These are phyloP conservation scores for Cardamine occulta DNA, from an alignment of 345 rosid species.

Conservation along the genomic window DNA sequence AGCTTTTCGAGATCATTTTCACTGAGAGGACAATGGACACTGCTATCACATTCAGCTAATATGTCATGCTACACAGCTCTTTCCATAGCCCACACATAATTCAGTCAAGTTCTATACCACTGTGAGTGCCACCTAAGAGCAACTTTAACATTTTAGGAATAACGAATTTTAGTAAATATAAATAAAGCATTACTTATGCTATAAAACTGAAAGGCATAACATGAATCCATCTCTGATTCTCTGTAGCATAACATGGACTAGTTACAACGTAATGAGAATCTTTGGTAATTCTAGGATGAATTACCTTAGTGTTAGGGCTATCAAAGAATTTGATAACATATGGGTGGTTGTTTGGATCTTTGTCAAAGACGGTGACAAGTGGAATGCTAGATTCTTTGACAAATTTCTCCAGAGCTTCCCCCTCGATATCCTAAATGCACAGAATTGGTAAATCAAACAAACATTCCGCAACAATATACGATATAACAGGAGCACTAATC, in stretches of 20 bases:
- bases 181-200: not conserved
- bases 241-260: not conserved
- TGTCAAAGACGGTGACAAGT: slow-evolving; percentile 68
- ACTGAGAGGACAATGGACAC: not conserved
- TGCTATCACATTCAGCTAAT: not conserved
- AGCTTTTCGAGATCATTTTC: slow-evolving; percentile 5
- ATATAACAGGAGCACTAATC: not conserved
- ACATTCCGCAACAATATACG: too few species aligned
- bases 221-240: not conserved
- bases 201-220: not conserved
- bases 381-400: slow-evolving; percentile 82
- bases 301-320: slow-evolving; percentile 73
- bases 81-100: slow-evolving; percentile 4
- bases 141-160: not conserved
- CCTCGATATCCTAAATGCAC: slow-evolving; percentile 69
- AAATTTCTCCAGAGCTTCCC: slow-evolving; percentile 78
- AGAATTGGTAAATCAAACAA: slow-evolving; percentile 12
- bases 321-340: slow-evolving; percentile 83
- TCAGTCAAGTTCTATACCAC: not conserved
- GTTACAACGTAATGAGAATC: slow-evolving; percentile 6
- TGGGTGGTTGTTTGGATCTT: slow-evolving; percentile 80
- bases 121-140: not conserved
- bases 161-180: not conserved
- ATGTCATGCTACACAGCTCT: not conserved
- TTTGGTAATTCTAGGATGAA: not conserved